These are phyloP conservation scores for Boletus rubroflammeus DNA, from an alignment of 768 basidiomycete genomes.

Conservation along the genomic window DNA sequence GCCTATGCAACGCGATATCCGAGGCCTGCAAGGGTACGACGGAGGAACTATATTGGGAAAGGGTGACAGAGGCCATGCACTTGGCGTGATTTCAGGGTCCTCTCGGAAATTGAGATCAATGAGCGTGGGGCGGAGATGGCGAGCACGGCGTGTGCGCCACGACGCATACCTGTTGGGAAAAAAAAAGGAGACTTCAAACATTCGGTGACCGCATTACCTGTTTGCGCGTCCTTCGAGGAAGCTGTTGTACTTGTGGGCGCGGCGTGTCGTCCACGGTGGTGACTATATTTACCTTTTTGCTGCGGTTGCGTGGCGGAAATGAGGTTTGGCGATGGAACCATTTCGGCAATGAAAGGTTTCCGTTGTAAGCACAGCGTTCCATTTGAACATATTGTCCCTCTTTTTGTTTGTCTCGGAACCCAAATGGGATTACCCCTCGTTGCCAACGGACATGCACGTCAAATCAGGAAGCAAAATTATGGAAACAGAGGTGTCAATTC, in stretches of 20 bases:
- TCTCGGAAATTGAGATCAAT: background rate
- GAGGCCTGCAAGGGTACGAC: conserved; percentile 26
- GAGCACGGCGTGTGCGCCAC: background rate
- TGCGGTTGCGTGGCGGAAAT: conserved; percentile 18
- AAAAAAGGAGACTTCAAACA: background rate
- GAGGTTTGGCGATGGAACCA: background rate
- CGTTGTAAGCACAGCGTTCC: conserved; percentile 3
- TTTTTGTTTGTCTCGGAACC: too few relatives aligned
- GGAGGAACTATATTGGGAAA: conserved; percentile 31
- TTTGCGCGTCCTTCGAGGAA: background rate
- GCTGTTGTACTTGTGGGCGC: background rate
- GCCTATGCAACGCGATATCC: conserved; percentile 22
- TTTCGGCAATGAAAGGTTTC: conserved; percentile 8
- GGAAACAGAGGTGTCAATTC: background rate
- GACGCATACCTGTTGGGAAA: background rate
- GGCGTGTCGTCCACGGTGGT: background rate
- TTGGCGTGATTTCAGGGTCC: conserved; percentile 26
- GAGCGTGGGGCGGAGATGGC: conserved; percentile 4
- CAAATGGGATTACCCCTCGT: background rate
- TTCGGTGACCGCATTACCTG: conserved; percentile 4
- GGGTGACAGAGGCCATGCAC: conserved; percentile 28
- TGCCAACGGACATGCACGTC: background rate
- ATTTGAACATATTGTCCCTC: background rate
- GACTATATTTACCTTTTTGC: conserved; percentile 8
- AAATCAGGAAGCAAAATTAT: background rate